phyloP scores from a whole-genome alignment of 2,329 filamentous ascomycete species.

The Neocatenulostroma microsporum region DNA sequence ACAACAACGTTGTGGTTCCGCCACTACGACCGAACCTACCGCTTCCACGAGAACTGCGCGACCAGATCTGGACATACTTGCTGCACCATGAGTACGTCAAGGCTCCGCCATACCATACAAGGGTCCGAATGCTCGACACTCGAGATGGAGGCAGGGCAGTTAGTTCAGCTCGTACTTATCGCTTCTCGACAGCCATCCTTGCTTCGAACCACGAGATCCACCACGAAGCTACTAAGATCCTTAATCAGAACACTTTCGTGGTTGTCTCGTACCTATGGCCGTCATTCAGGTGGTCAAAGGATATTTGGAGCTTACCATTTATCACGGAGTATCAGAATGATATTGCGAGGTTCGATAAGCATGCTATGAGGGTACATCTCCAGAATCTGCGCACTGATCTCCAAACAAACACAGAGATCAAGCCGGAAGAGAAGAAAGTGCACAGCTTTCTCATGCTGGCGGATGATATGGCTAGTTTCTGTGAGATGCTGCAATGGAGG shows the following conservation, averaged over 20 bases:
- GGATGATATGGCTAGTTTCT: not conserved
- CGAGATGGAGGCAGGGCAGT: too few relatives aligned
- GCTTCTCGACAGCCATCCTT: slow-evolving; percentile 16
- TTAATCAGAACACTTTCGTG: slow-evolving; percentile 15
- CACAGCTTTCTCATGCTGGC: slow-evolving; percentile 2
- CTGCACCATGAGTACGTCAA: slow-evolving; percentile 11
- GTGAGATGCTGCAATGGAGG: not conserved
- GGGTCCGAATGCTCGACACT: too few relatives aligned
- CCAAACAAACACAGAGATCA: too few relatives aligned
- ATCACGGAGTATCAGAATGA: slow-evolving; percentile 3
- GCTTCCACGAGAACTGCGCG: slow-evolving; percentile 16
- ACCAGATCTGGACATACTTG: slow-evolving; percentile 15
- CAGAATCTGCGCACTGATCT: not conserved
- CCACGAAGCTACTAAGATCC: slow-evolving; percentile 15
- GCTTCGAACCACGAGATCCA: slow-evolving; percentile 16
- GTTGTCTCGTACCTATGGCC: slow-evolving; percentile 8
- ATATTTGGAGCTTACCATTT: slow-evolving; percentile 4
- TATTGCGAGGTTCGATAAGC: slow-evolving; percentile 2
- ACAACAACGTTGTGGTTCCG: too few relatives aligned
- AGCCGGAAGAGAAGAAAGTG: too few relatives aligned
- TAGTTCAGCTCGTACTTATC: slow-evolving; percentile 13
- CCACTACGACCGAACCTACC: slow-evolving; percentile 9
- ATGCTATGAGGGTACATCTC: slow-evolving; percentile 3
- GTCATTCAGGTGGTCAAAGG: not conserved
- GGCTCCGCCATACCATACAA: not conserved